A percentile compares a stretch with the other conserved stretches of the same genome.
These are phyloP conservation scores for Lactifluus subvellereus DNA, from an alignment of 768 basidiomycete species.

Conservation along the genomic window DNA sequence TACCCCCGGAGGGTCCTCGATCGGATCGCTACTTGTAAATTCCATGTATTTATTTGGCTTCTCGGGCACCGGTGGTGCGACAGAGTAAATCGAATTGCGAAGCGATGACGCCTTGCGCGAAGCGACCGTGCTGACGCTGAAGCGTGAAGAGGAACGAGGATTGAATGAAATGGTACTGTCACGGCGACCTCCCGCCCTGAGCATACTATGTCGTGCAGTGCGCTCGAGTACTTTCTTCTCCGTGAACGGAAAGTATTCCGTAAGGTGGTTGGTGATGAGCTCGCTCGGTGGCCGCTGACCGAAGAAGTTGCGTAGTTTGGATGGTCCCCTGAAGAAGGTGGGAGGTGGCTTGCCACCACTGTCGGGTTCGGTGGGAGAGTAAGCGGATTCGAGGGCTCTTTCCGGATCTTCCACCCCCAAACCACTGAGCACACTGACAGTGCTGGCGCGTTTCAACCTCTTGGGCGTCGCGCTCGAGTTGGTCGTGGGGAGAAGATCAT, in stretches of 20 bases:
- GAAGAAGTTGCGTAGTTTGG: slow-evolving; percentile 90
- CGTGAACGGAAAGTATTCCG: slow-evolving; percentile 91
- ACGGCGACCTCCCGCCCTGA: slow-evolving; percentile 52
- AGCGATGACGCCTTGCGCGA: slow-evolving; percentile 37
- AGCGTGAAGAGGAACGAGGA: slow-evolving; percentile 46
- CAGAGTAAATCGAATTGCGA: slow-evolving; percentile 44
- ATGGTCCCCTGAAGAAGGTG: slow-evolving; percentile 40
- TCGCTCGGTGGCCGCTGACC: slow-evolving; percentile 97
- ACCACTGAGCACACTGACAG: slow-evolving; percentile 89
- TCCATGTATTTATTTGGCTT: slow-evolving; percentile 18
- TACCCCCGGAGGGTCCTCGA: slow-evolving; percentile 57
- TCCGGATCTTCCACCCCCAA: slow-evolving; percentile 84
- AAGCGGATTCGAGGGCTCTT: slow-evolving; percentile 51
- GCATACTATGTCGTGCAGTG: slow-evolving; percentile 85
- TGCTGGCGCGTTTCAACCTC: slow-evolving; percentile 86
- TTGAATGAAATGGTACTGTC: slow-evolving; percentile 44
- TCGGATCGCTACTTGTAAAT: slow-evolving; percentile 26
- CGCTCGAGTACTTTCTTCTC: slow-evolving; percentile 89
- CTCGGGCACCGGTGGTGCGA: slow-evolving; percentile 30
- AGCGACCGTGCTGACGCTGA: slow-evolving; percentile 57
- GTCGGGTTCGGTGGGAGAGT: slow-evolving; percentile 42
- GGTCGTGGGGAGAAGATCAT: slow-evolving; percentile 25
- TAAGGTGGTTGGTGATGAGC: slow-evolving; percentile 89
- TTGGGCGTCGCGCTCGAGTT: slow-evolving; percentile 29
- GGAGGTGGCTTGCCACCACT: slow-evolving; percentile 31